Evolutionary conservation across 2,329 filamentous ascomycete species (phyloP).

Genomic region (Nemania sp.): DNA sequence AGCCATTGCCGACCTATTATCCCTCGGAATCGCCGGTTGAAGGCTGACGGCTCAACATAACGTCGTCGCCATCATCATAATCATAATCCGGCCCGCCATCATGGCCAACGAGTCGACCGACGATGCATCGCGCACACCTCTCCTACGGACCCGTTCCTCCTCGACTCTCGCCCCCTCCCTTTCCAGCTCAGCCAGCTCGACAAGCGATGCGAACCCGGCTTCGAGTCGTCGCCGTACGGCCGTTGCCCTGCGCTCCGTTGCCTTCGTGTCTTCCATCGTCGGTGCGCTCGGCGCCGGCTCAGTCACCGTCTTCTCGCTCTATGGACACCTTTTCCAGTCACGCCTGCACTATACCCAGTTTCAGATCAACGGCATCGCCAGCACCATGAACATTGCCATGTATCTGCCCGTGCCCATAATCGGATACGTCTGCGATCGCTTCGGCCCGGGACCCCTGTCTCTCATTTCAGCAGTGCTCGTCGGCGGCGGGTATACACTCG

Average conservation of each 20-base stretch:
- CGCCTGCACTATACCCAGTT: slow-evolving; percentile 86
- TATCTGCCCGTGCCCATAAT: slow-evolving; percentile 91
- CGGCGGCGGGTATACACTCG: slow-evolving; percentile 79
- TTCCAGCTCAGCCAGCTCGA: slow-evolving; percentile 37
- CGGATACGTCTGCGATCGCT: slow-evolving; percentile 89
- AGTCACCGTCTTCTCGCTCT: slow-evolving; percentile 91
- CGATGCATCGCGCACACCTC: slow-evolving; percentile 33
- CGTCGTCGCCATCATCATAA: no score
- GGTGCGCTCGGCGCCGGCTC: slow-evolving; percentile 81
- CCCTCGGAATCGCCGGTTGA: slow-evolving; percentile 1
- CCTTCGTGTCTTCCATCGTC: slow-evolving; percentile 60
- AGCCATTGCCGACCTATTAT: background rate
- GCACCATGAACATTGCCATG: slow-evolving; percentile 82
- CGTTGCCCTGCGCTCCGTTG: slow-evolving; percentile 46
- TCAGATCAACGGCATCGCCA: slow-evolving; percentile 86
- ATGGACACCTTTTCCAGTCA: slow-evolving; percentile 87
- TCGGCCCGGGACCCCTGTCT: slow-evolving; percentile 78
- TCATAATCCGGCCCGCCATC: slow-evolving; percentile 6
- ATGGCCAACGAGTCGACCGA: slow-evolving; percentile 30
- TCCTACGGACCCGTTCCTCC: slow-evolving; percentile 38
- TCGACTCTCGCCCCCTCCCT: slow-evolving; percentile 37
- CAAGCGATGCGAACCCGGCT: slow-evolving; percentile 35
- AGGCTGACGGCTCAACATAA: background rate
- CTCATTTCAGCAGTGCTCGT: slow-evolving; percentile 75
- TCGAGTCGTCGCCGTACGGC: slow-evolving; percentile 33